Evolutionary conservation across 345 rosid species (phyloP).

Genomic region (Theobroma cacao): DNA sequence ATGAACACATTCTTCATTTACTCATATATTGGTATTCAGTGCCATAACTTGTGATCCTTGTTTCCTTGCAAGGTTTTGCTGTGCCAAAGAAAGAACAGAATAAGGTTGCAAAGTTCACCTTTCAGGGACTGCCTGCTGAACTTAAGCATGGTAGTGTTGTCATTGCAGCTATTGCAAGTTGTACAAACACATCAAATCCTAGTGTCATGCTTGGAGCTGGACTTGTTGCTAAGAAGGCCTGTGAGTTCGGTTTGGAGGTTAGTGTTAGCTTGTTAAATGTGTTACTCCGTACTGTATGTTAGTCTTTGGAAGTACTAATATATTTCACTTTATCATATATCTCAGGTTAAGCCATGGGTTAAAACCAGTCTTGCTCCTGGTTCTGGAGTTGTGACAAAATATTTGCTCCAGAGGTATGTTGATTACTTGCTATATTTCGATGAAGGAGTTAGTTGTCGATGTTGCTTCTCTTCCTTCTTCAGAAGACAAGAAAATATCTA

Average conservation of each 20-base stretch:
- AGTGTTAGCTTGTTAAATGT: slow-evolving; percentile 7
- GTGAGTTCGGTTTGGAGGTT: slow-evolving; percentile 91
- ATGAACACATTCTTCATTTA: neutral
- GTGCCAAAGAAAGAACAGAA: slow-evolving; percentile 81
- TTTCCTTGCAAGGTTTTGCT: slow-evolving; percentile 69
- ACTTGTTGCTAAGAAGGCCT: slow-evolving; percentile 96
- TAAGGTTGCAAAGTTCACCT: slow-evolving; percentile 74
- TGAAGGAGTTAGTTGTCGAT: neutral
- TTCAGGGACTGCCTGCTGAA: slow-evolving; percentile 83
- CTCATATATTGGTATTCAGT: neutral
- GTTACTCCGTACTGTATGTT: too few species aligned
- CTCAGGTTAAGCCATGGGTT: slow-evolving; percentile 93
- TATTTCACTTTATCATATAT: slow-evolving; percentile 12
- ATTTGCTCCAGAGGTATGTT: slow-evolving; percentile 66
- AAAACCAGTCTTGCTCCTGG: slow-evolving; percentile 99
- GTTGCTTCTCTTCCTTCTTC: neutral
- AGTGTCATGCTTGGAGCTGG: slow-evolving; percentile 99
- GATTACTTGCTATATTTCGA: neutral
- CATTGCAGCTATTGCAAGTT: slow-evolving; percentile 97
- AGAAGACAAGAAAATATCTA: neutral
- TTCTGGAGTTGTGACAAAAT: slow-evolving; percentile 95
- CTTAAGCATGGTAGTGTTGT: slow-evolving; percentile 97
- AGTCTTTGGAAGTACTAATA: too few species aligned
- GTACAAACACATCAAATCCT: slow-evolving; percentile 98
- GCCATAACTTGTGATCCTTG: neutral